These are phyloP conservation scores for Schwanniomyces sp. DNA, from an alignment of 805 yeast genomes.

Conservation along the genomic window DNA sequence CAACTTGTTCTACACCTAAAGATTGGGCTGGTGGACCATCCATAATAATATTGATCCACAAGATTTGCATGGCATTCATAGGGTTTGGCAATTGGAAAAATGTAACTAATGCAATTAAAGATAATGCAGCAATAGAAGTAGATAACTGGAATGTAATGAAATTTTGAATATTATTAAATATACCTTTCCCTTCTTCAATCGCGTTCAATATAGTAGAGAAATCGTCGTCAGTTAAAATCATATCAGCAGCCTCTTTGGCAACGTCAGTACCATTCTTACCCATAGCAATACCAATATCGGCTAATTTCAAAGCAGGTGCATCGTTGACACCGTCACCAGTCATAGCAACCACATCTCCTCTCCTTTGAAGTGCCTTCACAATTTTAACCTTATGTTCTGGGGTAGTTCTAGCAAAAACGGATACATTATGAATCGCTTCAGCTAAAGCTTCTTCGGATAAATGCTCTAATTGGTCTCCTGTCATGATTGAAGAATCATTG, in stretches of 20 bases:
- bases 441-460: slow-evolving; percentile 74
- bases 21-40: slow-evolving; percentile 99
- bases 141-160: slow-evolving; percentile 94
- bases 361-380: slow-evolving; percentile 82
- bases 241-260: slow-evolving; percentile 97
- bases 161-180: slow-evolving; percentile 91
- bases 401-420: slow-evolving; percentile 91
- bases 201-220: slow-evolving; percentile 92
- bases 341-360: slow-evolving; percentile 97
- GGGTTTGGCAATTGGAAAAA: slow-evolving; percentile 89
- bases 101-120: slow-evolving; percentile 85
- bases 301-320: slow-evolving; percentile 96
- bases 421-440: slow-evolving; percentile 74
- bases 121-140: slow-evolving; percentile 91
- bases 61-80: slow-evolving; percentile 94
- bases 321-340: slow-evolving; percentile 86
- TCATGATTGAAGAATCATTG: slow-evolving; percentile 67
- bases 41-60: slow-evolving; percentile 97
- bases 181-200: slow-evolving; percentile 96
- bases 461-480: slow-evolving; percentile 79
- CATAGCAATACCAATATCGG: slow-evolving; percentile 96
- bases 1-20: slow-evolving; percentile 96
- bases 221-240: slow-evolving; percentile 96
- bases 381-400: slow-evolving; percentile 92
- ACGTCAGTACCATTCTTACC: slow-evolving; percentile 95